These are phyloP conservation scores for Parathielavia appendiculata DNA, from an alignment of 495 filamentous ascomycete genomes.

Conservation along the genomic window DNA sequence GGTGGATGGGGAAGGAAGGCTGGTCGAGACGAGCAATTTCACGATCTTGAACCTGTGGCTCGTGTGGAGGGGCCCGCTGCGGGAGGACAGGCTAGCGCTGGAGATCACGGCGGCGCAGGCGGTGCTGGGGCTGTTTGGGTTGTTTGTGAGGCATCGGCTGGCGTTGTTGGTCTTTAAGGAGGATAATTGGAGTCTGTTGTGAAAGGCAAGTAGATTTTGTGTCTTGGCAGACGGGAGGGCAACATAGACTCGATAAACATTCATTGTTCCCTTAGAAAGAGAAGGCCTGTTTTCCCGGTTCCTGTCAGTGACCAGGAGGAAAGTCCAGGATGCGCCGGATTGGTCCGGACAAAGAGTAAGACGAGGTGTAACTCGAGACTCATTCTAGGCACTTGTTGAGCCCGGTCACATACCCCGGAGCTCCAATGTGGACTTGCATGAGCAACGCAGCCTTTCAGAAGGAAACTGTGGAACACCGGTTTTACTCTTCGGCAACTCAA, in stretches of 20 bases:
- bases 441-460: too few relatives aligned
- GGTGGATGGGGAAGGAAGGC: constrained; percentile 58
- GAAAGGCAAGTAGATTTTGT: not conserved
- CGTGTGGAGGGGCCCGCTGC: constrained; percentile 89
- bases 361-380: too few relatives aligned
- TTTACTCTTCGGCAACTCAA: too few relatives aligned
- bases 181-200: constrained; percentile 60
- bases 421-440: too few relatives aligned
- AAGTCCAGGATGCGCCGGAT: too few relatives aligned
- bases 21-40: constrained; percentile 81
- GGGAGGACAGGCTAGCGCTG: constrained; percentile 74
- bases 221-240: not conserved
- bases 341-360: too few relatives aligned
- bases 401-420: too few relatives aligned
- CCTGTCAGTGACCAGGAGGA: too few relatives aligned
- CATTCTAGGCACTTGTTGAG: too few relatives aligned
- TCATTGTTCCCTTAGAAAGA: too few relatives aligned
- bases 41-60: constrained; percentile 94
- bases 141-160: constrained; percentile 78
- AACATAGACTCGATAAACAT: not conserved
- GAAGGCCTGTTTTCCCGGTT: too few relatives aligned
- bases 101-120: constrained; percentile 72
- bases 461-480: too few relatives aligned
- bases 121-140: constrained; percentile 66
- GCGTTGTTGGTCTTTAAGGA: constrained; percentile 78